Conservation (phyloP, 2,329 filamentous ascomycete genomes). For the Fusarium dlaminii region DNA sequence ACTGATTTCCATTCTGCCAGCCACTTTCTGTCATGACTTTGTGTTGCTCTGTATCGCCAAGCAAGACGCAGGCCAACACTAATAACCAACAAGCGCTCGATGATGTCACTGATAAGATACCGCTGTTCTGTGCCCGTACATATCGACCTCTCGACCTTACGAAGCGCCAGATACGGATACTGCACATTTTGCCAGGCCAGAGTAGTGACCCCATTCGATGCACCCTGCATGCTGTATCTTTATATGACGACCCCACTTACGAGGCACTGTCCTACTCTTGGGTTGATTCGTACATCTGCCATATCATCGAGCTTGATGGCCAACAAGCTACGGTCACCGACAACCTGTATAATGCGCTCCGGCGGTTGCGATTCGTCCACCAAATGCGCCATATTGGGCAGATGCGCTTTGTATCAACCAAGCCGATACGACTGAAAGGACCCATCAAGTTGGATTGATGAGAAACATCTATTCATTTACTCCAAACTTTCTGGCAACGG, state of each 20-base stretch:
- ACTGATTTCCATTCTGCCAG: background rate
- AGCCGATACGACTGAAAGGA: background rate
- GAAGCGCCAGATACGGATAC: conserved; percentile 1
- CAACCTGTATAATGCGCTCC: background rate
- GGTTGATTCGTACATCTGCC: background rate
- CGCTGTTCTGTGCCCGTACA: background rate
- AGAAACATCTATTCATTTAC: background rate
- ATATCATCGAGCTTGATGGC: background rate
- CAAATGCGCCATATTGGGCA: background rate
- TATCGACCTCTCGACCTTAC: background rate
- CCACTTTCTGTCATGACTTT: background rate
- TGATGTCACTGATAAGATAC: no score
- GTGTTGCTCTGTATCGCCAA: background rate
- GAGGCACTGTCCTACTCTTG: background rate
- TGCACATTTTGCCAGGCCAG: background rate
- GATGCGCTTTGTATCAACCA: conserved; percentile 13
- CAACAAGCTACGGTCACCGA: background rate
- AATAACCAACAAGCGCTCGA: no score
- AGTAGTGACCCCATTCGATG: background rate
- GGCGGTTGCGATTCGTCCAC: accelerated
- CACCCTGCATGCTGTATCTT: background rate
- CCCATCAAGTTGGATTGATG: background rate
- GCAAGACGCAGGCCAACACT: background rate
- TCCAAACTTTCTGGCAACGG: background rate
- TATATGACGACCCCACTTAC: background rate